Base-by-base conservation (phyloP, 192 early-diverging fungal genomes). In the Backusella morwellensis region DNA sequence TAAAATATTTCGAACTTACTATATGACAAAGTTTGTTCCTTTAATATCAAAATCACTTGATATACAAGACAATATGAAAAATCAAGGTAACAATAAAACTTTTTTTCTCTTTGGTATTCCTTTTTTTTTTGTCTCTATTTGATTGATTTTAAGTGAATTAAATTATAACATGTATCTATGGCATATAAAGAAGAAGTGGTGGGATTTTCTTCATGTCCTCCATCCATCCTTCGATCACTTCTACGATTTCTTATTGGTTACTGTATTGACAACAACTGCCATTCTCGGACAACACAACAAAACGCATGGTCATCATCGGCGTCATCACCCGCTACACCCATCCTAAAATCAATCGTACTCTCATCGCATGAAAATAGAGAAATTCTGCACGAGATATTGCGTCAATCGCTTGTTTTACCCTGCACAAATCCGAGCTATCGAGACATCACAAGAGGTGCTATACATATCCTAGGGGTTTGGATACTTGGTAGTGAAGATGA, bases 21-120 rank as follows among this genome's bases (percentile, higher is more conserved):
- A 94, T 74, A 82, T 96, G 7, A 77, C 86, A 35, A 85, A 90
- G 71, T 85, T 96, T 29, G 93, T 96, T 78, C 95, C 95, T 29
- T 77, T 78, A 21, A 83, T 91, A 35, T 81, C 91, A 17, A 80
- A 85, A 44, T 79, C 75, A 29, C 67, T 86, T 23, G 82, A 85
- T 3, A 42, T 90, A 21, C 67, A 72, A 56, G 73, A 70, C n/a
- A 40, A 38, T 34, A 47, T 73, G 0, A 66, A 66, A 9, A 81
- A 78, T n/a, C 26, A 40, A 72, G 70, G 70, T 72, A 72, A 72
- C 42, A 72, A 72, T 72, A 72, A 70, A 63, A 63, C 56, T 63
- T 63, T 63, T 63, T 68, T 68, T 68, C 75, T 40, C 71, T 41
- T 73, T 75, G 78, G 81, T 74, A 29, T 70, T n/a, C 34, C 34